Percentiles rank a stretch among this genome's conserved stretches.
Evolutionary conservation across 495 filamentous ascomycete species (phyloP).

Genomic region (Neurospora hispaniola): DNA sequence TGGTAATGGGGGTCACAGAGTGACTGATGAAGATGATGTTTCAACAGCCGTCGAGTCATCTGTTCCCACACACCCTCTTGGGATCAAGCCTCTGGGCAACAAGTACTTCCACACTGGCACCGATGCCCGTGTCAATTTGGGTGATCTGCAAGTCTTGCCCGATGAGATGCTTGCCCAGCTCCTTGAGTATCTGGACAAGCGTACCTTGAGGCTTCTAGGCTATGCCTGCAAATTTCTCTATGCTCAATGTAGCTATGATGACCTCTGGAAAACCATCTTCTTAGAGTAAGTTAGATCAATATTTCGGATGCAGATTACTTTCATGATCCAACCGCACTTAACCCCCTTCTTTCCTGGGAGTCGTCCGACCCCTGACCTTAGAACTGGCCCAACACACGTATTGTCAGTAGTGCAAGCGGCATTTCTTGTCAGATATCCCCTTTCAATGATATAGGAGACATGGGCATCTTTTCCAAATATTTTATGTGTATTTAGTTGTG

Average conservation of each 20-base stretch:
- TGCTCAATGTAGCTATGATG: conserved; percentile 75
- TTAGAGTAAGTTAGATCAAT: conserved; percentile 57
- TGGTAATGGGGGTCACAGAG: conserved; percentile 9
- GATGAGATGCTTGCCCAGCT: conserved; percentile 74
- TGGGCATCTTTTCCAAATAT: background rate
- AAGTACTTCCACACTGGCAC: conserved; percentile 50
- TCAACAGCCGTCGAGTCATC: conserved; percentile 12
- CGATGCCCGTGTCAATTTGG: conserved; percentile 56
- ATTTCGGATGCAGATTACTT: background rate
- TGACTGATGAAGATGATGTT: conserved; percentile 7
- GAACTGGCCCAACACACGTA: background rate
- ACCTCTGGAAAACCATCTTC: conserved; percentile 83
- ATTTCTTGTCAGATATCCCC: background rate
- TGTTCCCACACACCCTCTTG: conserved; percentile 73
- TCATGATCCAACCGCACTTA: background rate
- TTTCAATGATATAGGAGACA: background rate
- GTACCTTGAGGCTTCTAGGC: conserved; percentile 54
- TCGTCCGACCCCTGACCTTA: background rate
- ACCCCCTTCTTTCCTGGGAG: background rate
- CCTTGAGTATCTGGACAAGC: conserved; percentile 62
- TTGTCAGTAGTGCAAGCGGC: background rate
- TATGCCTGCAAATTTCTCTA: conserved; percentile 80
- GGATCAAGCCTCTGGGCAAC: conserved; percentile 84
- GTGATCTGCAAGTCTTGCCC: conserved; percentile 53
- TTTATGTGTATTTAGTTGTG: background rate